Conservation (phyloP, 2,329 filamentous ascomycete species). For the Monascus ruber region DNA sequence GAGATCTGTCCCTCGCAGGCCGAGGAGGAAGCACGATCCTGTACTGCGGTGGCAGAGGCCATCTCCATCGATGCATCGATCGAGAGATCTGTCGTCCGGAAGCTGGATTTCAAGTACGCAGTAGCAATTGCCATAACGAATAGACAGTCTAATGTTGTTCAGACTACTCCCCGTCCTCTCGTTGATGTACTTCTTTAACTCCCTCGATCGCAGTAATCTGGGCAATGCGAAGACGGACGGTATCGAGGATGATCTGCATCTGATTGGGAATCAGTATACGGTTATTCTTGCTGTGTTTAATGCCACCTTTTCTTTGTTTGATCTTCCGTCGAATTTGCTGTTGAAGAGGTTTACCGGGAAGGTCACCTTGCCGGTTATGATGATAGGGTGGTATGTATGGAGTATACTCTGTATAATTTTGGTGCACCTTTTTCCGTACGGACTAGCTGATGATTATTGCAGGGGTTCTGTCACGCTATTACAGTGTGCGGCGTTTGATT, state of each 20-base stretch:
- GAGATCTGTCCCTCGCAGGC: too few relatives aligned
- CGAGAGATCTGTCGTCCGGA: constrained; percentile 3
- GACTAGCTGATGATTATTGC: too few relatives aligned
- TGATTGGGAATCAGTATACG: constrained; percentile 52
- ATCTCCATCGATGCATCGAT: constrained; percentile 2
- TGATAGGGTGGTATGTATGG: constrained; percentile 2
- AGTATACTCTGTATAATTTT: not conserved
- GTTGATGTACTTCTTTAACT: constrained; percentile 43
- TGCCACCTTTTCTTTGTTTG: constrained; percentile 39
- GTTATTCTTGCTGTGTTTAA: too few relatives aligned
- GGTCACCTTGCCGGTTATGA: constrained; percentile 3
- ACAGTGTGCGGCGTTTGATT: too few relatives aligned
- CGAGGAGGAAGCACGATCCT: too few relatives aligned
- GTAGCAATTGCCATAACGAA: too few relatives aligned
- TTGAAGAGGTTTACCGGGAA: constrained; percentile 7
- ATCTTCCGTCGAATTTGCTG: constrained; percentile 8
- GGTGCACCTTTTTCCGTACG: too few relatives aligned
- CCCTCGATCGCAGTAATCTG: constrained; percentile 41
- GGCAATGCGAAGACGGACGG: constrained; percentile 42
- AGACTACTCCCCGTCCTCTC: constrained; percentile 3
- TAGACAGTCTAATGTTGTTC: not conserved
- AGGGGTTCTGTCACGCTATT: too few relatives aligned
- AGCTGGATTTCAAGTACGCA: constrained; percentile 6
- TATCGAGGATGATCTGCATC: constrained; percentile 37
- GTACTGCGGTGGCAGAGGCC: not conserved